Percentiles rank a stretch among this genome's conserved stretches.
Evolutionary conservation across 2,329 filamentous ascomycete genomes (phyloP).

Genomic region (Ophiostoma australiae): DNA sequence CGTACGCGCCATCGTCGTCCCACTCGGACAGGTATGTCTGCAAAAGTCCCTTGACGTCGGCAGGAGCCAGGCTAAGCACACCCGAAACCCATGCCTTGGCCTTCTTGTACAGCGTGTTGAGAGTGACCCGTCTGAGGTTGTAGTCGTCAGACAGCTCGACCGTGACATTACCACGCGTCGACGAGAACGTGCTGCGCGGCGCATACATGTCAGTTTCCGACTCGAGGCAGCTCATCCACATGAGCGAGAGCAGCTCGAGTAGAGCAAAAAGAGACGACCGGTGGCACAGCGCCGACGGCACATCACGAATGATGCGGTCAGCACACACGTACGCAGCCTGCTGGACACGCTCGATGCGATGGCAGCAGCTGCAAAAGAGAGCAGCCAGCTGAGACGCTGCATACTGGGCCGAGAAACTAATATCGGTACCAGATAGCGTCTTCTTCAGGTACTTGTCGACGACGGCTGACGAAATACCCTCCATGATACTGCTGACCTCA

Average conservation of each 20-base stretch:
- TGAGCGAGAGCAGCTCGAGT: conserved; percentile 82
- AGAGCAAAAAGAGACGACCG: conserved; percentile 87
- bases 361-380: conserved; percentile 85
- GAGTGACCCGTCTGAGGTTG: conserved; percentile 69
- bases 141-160: conserved; percentile 95
- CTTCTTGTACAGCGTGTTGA: conserved; percentile 70
- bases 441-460: conserved; percentile 75
- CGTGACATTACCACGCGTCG: conserved; percentile 68
- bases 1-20: conserved; percentile 84
- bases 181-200: conserved; percentile 76
- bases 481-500: conserved; percentile 61
- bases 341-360: conserved; percentile 87
- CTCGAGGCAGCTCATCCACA: conserved; percentile 94
- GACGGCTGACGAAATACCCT: conserved; percentile 60
- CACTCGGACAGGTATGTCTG: conserved; percentile 96
- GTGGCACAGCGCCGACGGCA: conserved; percentile 87
- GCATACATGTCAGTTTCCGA: conserved; percentile 91
- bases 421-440: conserved; percentile 64
- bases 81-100: conserved; percentile 75
- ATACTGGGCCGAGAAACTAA: conserved; percentile 83
- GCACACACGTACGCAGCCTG: conserved; percentile 78
- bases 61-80: conserved; percentile 76
- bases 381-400: conserved; percentile 81
- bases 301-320: conserved; percentile 75
- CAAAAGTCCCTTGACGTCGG: conserved; percentile 90